Base-by-base conservation (phyloP, 2,329 filamentous ascomycete species). In the Coleophoma cylindrospora region DNA sequence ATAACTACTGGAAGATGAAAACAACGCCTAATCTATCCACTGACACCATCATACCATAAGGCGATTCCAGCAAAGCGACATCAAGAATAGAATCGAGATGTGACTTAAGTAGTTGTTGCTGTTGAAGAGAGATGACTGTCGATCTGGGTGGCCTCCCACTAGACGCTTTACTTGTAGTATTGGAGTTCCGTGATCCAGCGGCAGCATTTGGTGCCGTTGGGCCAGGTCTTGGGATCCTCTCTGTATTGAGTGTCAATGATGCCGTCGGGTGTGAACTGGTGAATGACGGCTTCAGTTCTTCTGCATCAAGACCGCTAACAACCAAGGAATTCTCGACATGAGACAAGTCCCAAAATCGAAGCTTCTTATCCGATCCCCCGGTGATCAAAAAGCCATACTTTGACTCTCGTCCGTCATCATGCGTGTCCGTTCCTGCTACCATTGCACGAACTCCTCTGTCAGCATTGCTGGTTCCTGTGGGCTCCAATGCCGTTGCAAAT, bases 21-120 rank as follows among this genome's bases (percentile, higher is more conserved):
- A 97, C 83, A 66, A 92, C 85, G 0, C 94, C 94, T 37, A 86
- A 88, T 60, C 92, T 77, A 73, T 99, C 94, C 48, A 87, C 91
- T 57, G 88, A 95, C 45, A 97, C 77, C 34, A 91, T 87, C 89
- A 97, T 96, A 4, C 87, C 87, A 67, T 95, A 96, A 21, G 94
- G 94, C 56, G 81, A 77, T 72, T 96, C 90, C 58, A 99, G 68
- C 63, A 97, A 72, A n/a, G 87, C 87, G 58, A 96, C 84, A 70
- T 97, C 92, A 62, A 88, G 80, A 52, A 99, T 84, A 3, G 84
- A 84, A 69, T 99, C 94, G 61, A 96, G 68, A 70, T 99, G 94
- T 51, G 86, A 89, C 65, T 84, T 87, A 50, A 97, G 71, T 58
- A 99, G 68, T 68, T 90, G 83, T 66, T 95, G 89, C 66, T 96